A percentile compares a stretch with the other conserved stretches of the same genome.
These are phyloP conservation scores for Peterozyma xylosa DNA, from an alignment of 805 yeast genomes.

Conservation along the genomic window DNA sequence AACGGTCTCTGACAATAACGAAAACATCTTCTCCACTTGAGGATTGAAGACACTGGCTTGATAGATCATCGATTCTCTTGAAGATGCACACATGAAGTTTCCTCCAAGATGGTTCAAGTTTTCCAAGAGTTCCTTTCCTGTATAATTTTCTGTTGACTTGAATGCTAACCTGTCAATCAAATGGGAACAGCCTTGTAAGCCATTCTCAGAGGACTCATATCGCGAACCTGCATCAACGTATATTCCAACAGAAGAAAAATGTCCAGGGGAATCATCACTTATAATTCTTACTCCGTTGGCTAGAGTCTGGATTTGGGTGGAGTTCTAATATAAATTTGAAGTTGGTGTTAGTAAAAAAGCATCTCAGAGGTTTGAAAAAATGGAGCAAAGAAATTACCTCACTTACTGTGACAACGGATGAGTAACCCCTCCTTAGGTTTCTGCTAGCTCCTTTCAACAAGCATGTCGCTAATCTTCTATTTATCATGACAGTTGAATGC, in stretches of 20 bases:
- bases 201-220: constrained; percentile 47
- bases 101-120: constrained; percentile 81
- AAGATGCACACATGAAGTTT: constrained; percentile 86
- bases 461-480: background rate
- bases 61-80: constrained; percentile 86
- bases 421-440: background rate
- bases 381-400: background rate
- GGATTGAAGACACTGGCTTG: constrained; percentile 91
- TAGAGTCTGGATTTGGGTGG: constrained; percentile 28
- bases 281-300: constrained; percentile 77
- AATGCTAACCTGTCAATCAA: constrained; percentile 81
- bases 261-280: constrained; percentile 81
- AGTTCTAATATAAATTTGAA: background rate
- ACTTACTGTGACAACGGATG: constrained; percentile 2
- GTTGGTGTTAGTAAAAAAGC: background rate
- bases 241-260: constrained; percentile 84
- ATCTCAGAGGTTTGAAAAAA: background rate
- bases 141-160: constrained; percentile 52
- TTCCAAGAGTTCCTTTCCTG: constrained; percentile 67
- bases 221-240: constrained; percentile 90
- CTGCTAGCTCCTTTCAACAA: background rate
- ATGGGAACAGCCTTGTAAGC: constrained; percentile 71
- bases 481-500: background rate
- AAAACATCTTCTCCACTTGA: constrained; percentile 75
- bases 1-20: constrained; percentile 71